A percentile compares a stretch with the other conserved stretches of the same genome.
phyloP scores from a whole-genome alignment of 2,329 filamentous ascomycete genomes.

The Phoma sp. region DNA sequence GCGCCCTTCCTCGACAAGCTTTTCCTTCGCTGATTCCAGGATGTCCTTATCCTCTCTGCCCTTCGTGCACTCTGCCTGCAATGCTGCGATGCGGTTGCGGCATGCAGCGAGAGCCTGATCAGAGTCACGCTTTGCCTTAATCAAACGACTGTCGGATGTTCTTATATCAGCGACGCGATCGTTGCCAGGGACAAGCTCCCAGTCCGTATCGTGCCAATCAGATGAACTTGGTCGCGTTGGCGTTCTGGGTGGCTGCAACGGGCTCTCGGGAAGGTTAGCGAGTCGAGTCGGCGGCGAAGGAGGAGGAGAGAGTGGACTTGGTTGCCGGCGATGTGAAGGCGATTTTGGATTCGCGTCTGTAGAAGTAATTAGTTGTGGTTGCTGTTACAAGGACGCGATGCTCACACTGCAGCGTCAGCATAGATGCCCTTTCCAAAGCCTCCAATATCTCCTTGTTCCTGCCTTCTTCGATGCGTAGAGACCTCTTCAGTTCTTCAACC shows the following conservation, averaged over 20 bases:
- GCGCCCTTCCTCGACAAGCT: constrained; percentile 35
- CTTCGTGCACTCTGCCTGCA: constrained; percentile 40
- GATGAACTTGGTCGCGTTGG: constrained; percentile 30
- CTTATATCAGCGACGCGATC: constrained; percentile 27
- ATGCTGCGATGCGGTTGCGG: constrained; percentile 40
- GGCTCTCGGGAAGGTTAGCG: constrained; percentile 22
- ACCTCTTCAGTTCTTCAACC: constrained; percentile 40
- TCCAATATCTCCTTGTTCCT: constrained; percentile 47
- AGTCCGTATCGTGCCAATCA: constrained; percentile 32
- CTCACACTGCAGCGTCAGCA: constrained; percentile 47
- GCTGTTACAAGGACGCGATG: background rate
- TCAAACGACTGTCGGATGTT: constrained; percentile 42
- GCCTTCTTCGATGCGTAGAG: constrained; percentile 41
- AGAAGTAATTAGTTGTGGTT: constrained; percentile 7
- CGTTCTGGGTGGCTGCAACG: constrained; percentile 26
- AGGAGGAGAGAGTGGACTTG: constrained; percentile 41
- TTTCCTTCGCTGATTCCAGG: constrained; percentile 24
- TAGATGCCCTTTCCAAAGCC: constrained; percentile 44
- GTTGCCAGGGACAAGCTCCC: constrained; percentile 18
- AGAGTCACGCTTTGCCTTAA: constrained; percentile 46
- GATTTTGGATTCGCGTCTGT: constrained; percentile 36
- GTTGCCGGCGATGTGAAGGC: constrained; percentile 25
- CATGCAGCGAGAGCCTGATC: constrained; percentile 45
- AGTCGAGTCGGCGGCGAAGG: constrained; percentile 39
- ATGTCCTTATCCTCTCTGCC: constrained; percentile 31